Evolutionary conservation across 805 yeast genomes (phyloP).

Genomic region (Cyberlindnera misumaiensis): DNA sequence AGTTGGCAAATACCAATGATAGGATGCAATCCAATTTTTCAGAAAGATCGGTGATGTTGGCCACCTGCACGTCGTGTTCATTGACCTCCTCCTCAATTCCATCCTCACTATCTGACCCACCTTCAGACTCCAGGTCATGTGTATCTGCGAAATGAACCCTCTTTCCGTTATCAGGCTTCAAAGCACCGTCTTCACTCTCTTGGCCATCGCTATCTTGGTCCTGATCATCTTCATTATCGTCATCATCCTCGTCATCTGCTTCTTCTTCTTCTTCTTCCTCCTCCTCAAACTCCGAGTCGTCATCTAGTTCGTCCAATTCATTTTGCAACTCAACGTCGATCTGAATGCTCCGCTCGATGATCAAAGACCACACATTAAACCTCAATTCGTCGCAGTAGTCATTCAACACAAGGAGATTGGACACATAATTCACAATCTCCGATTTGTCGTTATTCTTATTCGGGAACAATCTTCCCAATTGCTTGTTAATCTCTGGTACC

Average conservation of each 20-base stretch:
- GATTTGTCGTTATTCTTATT: slow-evolving; percentile 60
- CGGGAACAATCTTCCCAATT: slow-evolving; percentile 62
- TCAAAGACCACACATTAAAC: slow-evolving; percentile 68
- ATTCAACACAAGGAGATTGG: slow-evolving; percentile 52
- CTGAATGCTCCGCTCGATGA: slow-evolving; percentile 74
- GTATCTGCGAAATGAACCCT: slow-evolving; percentile 15
- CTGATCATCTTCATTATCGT: slow-evolving; percentile 23
- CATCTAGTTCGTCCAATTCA: slow-evolving; percentile 74
- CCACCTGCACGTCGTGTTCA: slow-evolving; percentile 20
- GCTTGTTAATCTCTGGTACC: slow-evolving; percentile 52
- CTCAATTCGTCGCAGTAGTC: slow-evolving; percentile 73
- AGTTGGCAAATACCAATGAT: slow-evolving; percentile 44
- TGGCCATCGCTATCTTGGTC: slow-evolving; percentile 21
- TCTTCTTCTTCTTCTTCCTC: slow-evolving; percentile 27
- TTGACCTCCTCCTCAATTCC: slow-evolving; percentile 39
- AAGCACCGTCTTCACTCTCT: slow-evolving; percentile 20
- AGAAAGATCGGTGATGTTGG: slow-evolving; percentile 46
- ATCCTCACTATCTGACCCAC: slow-evolving; percentile 31
- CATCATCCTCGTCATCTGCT: slow-evolving; percentile 23
- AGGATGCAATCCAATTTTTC: slow-evolving; percentile 69
- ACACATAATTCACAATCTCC: slow-evolving; percentile 54
- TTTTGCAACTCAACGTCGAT: slow-evolving; percentile 90
- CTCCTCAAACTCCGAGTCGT: slow-evolving; percentile 25
- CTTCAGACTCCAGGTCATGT: slow-evolving; percentile 7
- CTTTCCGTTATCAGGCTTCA: slow-evolving; percentile 20